Conservation (phyloP, 2,329 filamentous ascomycete species). For the Fusarium dimerum region DNA sequence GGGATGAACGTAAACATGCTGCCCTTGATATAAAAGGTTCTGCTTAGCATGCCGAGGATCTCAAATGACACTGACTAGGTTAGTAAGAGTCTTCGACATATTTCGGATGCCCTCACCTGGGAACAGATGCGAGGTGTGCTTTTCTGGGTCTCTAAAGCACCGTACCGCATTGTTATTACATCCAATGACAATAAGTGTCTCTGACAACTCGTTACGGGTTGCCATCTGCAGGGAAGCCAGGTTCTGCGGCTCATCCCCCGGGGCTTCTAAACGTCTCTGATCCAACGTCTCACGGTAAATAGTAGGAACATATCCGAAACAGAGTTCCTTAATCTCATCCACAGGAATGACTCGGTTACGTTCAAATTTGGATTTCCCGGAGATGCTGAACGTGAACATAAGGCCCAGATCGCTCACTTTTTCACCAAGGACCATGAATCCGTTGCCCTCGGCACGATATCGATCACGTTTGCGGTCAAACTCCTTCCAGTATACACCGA, state of each 20-base stretch:
- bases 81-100: background rate
- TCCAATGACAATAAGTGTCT: constrained; percentile 54
- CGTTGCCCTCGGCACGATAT: constrained; percentile 58
- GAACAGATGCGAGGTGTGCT: constrained; percentile 49
- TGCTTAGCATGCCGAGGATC: constrained; percentile 58
- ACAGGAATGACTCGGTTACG: constrained; percentile 54
- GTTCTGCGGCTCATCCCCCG: constrained; percentile 43
- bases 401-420: constrained; percentile 52
- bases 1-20: constrained; percentile 56
- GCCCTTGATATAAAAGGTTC: constrained; percentile 49
- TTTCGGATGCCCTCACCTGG: constrained; percentile 39
- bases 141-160: constrained; percentile 40
- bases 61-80: constrained; percentile 53
- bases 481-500: constrained; percentile 60
- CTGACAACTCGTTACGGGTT: constrained; percentile 49
- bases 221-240: constrained; percentile 49
- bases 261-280: constrained; percentile 39
- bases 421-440: constrained; percentile 51
- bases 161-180: constrained; percentile 55
- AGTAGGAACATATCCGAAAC: constrained; percentile 57
- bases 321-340: constrained; percentile 54
- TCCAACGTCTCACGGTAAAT: constrained; percentile 48
- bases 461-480: constrained; percentile 54
- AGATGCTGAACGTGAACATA: constrained; percentile 55
- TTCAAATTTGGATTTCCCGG: constrained; percentile 49